Base-by-base conservation (phyloP, 345 rosid species). In the Bruguiera sexangula region DNA sequence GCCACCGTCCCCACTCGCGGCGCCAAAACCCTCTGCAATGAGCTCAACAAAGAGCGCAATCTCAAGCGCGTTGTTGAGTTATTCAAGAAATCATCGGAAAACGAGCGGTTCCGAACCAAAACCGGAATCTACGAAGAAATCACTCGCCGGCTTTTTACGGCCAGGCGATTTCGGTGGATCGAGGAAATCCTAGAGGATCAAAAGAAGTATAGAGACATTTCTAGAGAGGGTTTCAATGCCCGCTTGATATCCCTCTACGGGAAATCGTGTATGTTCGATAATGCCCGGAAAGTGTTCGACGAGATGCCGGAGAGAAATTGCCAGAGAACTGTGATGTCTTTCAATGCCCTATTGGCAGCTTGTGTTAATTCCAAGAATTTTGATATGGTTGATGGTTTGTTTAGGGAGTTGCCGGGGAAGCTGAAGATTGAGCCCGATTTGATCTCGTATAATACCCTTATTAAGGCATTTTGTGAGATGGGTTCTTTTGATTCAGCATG, bases 281-380 rank as follows among this genome's bases (percentile, higher is more conserved):
- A 87, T 56, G 95, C 93, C 11, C 82, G 75, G 68, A 87, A 87
- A 69, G 67, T 86, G 89, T 87, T 91, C 82, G 92, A 86, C 61
- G 91, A 88, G 86, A 87, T 89, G 93, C 81, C 85, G 0, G 80
- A 74, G 2, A 67, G 84, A 51, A 82, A 79, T 20, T 85, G 94
- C 56, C 73, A 68, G 16, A 82, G 83, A 34, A 86, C 96, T 3
- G 85, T 80, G 5, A 27, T 84, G 74, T 88, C 97, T 26, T 85
- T 88, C 75, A 92, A 89, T 60, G 83, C 96, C 0, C 78, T 92
- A 11, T 61, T 88, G 39, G 84, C 81, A 9, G 94, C 92, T 2
- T 85, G 79, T 62, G 81, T 82, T 54, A 81, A 83, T 71, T 74
- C 88, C 6, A 76, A 78, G 73, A 85, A 82, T 74, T 82, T 81